Percentiles rank a stretch among this genome's conserved stretches.
Evolutionary conservation across 257 asterid species (phyloP).

Genomic region (Marsdenia floribunda): DNA sequence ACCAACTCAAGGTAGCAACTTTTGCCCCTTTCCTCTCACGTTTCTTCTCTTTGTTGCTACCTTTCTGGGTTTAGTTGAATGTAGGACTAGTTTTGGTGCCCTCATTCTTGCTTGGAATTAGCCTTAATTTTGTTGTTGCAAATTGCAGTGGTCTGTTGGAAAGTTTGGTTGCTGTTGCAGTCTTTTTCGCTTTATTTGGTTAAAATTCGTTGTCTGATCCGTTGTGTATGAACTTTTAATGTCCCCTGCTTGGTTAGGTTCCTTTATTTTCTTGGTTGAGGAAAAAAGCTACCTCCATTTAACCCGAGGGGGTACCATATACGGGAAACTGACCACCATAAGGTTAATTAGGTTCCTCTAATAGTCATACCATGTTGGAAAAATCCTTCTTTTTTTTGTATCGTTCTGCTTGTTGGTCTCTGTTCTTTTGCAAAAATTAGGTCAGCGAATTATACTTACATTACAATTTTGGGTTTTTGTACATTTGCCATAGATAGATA

Average conservation of each 20-base stretch:
- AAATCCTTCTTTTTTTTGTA: neutral
- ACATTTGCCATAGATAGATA: neutral
- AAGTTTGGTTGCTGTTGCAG: neutral
- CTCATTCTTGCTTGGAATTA: neutral
- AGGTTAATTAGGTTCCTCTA: neutral
- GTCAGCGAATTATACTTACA: neutral
- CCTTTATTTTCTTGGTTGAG: neutral
- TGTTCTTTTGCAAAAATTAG: neutral
- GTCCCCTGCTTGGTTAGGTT: neutral
- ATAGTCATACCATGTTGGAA: neutral
- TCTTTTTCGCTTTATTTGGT: neutral
- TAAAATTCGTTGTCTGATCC: neutral
- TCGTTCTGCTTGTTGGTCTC: neutral
- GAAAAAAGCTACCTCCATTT: neutral
- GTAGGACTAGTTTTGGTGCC: neutral
- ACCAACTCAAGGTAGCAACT: slow-evolving; percentile 40
- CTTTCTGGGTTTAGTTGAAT: neutral
- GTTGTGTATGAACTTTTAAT: neutral
- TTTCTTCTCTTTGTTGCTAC: neutral
- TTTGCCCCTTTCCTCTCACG: neutral
- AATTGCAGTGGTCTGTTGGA: neutral
- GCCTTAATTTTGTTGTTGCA: neutral
- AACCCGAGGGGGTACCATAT: neutral
- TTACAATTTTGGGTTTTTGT: neutral
- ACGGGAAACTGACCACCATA: neutral